Evolutionary conservation across 164 flowering plant genomes (phyloP).

Genomic region (Echeveria elegans): DNA sequence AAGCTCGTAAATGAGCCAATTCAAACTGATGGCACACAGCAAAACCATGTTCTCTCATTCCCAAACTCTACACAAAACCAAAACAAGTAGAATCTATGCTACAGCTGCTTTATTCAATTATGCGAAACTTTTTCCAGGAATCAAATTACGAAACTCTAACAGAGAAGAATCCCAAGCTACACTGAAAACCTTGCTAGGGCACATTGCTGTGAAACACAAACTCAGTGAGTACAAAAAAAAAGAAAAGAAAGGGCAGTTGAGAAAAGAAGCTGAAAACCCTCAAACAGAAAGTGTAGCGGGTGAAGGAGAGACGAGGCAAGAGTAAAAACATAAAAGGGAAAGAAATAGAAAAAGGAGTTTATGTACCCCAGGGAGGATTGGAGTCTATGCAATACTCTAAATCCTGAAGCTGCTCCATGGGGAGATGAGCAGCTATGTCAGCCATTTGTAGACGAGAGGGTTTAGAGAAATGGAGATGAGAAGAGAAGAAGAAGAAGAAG

Average conservation of each 20-base stretch:
- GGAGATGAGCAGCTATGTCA: constrained; percentile 59
- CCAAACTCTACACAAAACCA: background rate
- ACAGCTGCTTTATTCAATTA: constrained; percentile 5
- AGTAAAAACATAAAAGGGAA: background rate
- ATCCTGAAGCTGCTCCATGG: constrained; percentile 95
- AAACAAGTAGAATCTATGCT: constrained; percentile 6
- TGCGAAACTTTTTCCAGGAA: background rate
- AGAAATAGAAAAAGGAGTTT: constrained; percentile 4
- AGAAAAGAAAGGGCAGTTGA: background rate
- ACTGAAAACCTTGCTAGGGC: no score
- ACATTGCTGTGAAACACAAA: constrained; percentile 4
- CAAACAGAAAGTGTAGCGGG: no score
- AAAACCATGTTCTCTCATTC: background rate
- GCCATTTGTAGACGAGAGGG: constrained; percentile 38
- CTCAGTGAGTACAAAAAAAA: background rate
- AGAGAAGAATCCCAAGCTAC: no score
- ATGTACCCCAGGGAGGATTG: constrained; percentile 76
- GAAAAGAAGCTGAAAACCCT: no score
- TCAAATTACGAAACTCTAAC: background rate
- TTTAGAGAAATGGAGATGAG: background rate
- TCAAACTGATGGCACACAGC: background rate
- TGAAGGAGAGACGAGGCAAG: background rate
- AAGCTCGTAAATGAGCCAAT: background rate
- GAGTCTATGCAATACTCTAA: constrained; percentile 92
- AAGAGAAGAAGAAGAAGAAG: constrained; percentile 1